Conservation (phyloP, 2,329 filamentous ascomycete species). For the Ophiostoma angusticollis region DNA sequence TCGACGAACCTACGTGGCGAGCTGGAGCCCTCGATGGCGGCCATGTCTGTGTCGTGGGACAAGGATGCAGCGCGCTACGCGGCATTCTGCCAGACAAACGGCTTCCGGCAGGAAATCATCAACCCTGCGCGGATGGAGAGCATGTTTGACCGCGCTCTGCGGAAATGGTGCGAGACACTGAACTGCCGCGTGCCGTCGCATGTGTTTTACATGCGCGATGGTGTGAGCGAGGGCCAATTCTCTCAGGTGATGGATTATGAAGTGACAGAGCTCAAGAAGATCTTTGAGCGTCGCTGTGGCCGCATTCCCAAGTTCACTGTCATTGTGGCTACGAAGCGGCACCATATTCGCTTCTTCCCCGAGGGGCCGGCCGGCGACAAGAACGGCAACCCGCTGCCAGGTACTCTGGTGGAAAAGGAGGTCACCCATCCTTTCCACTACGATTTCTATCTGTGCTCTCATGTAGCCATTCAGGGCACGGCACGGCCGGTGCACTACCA, state of each 20-base stretch:
- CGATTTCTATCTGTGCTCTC: slow-evolving; percentile 61
- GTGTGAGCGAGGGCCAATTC: slow-evolving; percentile 81
- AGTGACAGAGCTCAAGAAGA: slow-evolving; percentile 53
- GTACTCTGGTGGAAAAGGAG: slow-evolving; percentile 75
- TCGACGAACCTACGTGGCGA: slow-evolving; percentile 43
- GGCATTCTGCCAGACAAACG: slow-evolving; percentile 72
- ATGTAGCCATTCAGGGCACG: slow-evolving; percentile 79
- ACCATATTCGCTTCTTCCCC: slow-evolving; percentile 89
- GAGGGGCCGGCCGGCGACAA: slow-evolving; percentile 42
- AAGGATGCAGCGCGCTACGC: slow-evolving; percentile 59
- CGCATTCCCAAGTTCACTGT: slow-evolving; percentile 59
- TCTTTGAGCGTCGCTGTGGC: slow-evolving; percentile 29
- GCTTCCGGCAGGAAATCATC: slow-evolving; percentile 69
- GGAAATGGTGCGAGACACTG: slow-evolving; percentile 47
- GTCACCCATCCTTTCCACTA: slow-evolving; percentile 86
- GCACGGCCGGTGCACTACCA: slow-evolving; percentile 87
- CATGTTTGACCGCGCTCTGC: slow-evolving; percentile 52
- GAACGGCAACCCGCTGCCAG: slow-evolving; percentile 73
- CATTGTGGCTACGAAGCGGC: slow-evolving; percentile 81
- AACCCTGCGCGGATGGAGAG: slow-evolving; percentile 49
- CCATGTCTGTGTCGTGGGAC: slow-evolving; percentile 75
- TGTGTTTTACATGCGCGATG: slow-evolving; percentile 86
- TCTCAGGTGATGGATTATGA: slow-evolving; percentile 68
- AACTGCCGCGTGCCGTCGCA: slow-evolving; percentile 49
- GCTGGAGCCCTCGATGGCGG: slow-evolving; percentile 62